phyloP scores from a whole-genome alignment of 1,284 basidiomycete genomes.

The Exobasidium rhododendri region DNA sequence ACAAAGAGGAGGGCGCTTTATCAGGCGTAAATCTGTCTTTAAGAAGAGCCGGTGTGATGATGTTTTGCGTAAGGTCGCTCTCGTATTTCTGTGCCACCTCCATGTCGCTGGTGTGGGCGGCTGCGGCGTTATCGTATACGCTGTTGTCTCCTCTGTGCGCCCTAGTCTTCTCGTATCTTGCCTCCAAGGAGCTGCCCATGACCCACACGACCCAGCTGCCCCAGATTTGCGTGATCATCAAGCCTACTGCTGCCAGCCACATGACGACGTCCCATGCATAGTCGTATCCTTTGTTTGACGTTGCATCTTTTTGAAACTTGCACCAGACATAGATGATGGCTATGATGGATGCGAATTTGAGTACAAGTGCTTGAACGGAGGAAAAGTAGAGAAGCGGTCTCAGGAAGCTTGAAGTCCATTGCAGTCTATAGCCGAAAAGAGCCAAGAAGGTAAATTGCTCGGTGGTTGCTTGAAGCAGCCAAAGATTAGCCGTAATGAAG shows the following conservation, averaged over 20 bases:
- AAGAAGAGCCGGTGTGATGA: too few relatives aligned
- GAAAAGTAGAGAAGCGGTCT: conserved; percentile 17
- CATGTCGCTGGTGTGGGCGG: too few relatives aligned
- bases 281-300: too few relatives aligned
- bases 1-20: too few relatives aligned
- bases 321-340: conserved; percentile 22
- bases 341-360: conserved; percentile 26
- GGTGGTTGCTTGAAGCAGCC: conserved; percentile 30
- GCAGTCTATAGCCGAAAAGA: conserved; percentile 27
- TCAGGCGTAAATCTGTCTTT: too few relatives aligned
- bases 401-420: conserved; percentile 8
- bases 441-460: conserved; percentile 29
- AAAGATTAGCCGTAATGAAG: conserved; percentile 21
- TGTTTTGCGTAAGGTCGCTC: too few relatives aligned
- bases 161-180: conserved; percentile 18
- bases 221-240: conserved; percentile 25
- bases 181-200: conserved; percentile 22
- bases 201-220: conserved; percentile 25
- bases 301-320: conserved; percentile 16
- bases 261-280: conserved; percentile 21
- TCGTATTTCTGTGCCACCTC: too few relatives aligned
- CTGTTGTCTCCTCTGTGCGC: too few relatives aligned
- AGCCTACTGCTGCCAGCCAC: conserved; percentile 23
- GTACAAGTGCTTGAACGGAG: conserved; percentile 26
- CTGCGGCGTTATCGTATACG: too few relatives aligned